Base-by-base conservation (phyloP, 2,329 filamentous ascomycete species). In the Emmonsiellopsis sp. region DNA sequence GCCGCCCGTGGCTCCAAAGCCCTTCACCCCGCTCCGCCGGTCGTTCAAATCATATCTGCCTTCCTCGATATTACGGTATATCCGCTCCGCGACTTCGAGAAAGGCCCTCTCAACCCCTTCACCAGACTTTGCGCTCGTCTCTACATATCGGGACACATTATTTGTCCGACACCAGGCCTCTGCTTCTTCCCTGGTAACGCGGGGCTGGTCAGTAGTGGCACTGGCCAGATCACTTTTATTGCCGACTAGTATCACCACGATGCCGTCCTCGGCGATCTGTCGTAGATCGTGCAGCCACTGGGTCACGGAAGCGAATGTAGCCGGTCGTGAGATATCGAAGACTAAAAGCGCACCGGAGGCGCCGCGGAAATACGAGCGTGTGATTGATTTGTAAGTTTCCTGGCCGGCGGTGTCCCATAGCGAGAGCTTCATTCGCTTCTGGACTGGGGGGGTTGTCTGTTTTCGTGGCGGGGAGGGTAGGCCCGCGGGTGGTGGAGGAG, bases 341-440 rank as follows among this genome's bases (percentile, higher is more conserved):
- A 98, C 93, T 30, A 98, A 82, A 11, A 98, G 79, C 5, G 85
- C 85, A 34, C 85, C 85, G 0, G 79, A 83, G 40, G 85, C 84
- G 63, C 90, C 91, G 51, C 91, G 86, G 72, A 95, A 95, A 74
- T 96, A 96, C 57, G 87, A 93, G 52, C 92, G 80, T 7, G 92
- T 97, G 55, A 97, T 93, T 44, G 87, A 92, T 70, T 96, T 96
- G 77, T 97, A 97, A 10, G 90, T 95, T 75, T 97, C 92, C 70
- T 97, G 92, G 30, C 92, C 92, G 13, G 92, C 92, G 0, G 92
- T 97, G 67, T 96, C 92, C 92, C 92, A 97, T 9, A 97, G 77
- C 44, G 85, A 89, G 5, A 95, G 80, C 73, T 95, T 95, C 90
- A 95, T 95, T 74, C 92, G 86, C 83, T 82, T 82, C 62, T 83